Percentiles rank a stretch among this genome's conserved stretches.
Evolutionary conservation across 495 filamentous ascomycete genomes (phyloP).

Genomic region (Podospora appendiculata): DNA sequence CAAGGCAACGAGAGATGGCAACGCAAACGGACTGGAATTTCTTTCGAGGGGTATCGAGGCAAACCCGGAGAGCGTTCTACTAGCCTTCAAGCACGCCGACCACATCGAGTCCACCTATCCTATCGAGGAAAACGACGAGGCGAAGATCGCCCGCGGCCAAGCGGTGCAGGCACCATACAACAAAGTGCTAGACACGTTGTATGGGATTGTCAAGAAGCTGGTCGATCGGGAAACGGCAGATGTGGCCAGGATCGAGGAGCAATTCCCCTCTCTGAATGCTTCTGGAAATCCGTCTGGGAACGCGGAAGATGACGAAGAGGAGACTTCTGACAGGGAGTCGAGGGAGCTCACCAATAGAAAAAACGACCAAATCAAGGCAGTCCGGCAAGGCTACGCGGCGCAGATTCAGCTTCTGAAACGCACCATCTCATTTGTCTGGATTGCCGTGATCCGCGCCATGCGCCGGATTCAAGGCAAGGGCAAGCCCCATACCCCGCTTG

Average conservation of each 20-base stretch:
- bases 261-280: constrained; percentile 25
- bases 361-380: constrained; percentile 56
- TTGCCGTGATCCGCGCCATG: constrained; percentile 87
- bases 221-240: constrained; percentile 66
- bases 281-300: constrained; percentile 10
- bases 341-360: constrained; percentile 41
- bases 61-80: constrained; percentile 86
- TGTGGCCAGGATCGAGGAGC: constrained; percentile 63
- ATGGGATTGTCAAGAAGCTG: constrained; percentile 65
- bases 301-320: constrained; percentile 55
- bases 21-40: constrained; percentile 54
- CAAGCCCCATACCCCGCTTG: constrained; percentile 48
- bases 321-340: constrained; percentile 45
- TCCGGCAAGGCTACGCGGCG: constrained; percentile 60
- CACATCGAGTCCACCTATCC: constrained; percentile 65
- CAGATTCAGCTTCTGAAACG: constrained; percentile 67
- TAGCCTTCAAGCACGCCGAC: constrained; percentile 85
- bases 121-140: constrained; percentile 63
- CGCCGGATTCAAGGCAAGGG: constrained; percentile 92
- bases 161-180: constrained; percentile 77
- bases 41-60: constrained; percentile 73
- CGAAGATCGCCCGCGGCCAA: constrained; percentile 58
- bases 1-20: constrained; percentile 52
- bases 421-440: constrained; percentile 86
- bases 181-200: constrained; percentile 73